phyloP scores from a whole-genome alignment of 2,329 filamentous ascomycete genomes.

The Septoria linicola region DNA sequence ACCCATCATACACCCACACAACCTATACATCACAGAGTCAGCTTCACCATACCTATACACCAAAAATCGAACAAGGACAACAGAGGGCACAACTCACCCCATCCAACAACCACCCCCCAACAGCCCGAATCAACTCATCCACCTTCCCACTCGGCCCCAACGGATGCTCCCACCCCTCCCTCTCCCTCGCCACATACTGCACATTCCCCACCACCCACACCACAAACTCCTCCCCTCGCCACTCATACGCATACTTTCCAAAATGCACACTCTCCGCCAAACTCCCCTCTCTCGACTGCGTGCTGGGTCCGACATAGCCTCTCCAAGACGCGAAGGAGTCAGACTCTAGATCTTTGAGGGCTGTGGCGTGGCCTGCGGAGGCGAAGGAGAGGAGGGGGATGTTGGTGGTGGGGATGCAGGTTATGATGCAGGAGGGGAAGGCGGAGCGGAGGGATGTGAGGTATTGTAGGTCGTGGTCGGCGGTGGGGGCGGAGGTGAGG shows the following conservation, averaged over 20 bases:
- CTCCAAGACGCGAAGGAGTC: constrained; percentile 42
- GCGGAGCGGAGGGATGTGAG: constrained; percentile 38
- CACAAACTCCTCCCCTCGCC: constrained; percentile 42
- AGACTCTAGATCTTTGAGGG: constrained; percentile 40
- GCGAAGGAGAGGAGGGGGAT: constrained; percentile 45
- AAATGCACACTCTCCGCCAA: constrained; percentile 43
- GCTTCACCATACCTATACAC: constrained; percentile 24
- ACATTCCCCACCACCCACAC: constrained; percentile 40
- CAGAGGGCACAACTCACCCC: constrained; percentile 1
- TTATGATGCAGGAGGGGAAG: constrained; percentile 42
- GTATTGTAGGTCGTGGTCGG: constrained; percentile 44
- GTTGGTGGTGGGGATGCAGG: constrained; percentile 40
- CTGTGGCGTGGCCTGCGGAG: constrained; percentile 42
- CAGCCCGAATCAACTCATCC: constrained; percentile 41
- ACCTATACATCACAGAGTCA: constrained; percentile 28
- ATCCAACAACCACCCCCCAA: constrained; percentile 30
- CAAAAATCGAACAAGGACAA: constrained; percentile 30
- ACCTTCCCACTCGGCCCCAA: constrained; percentile 39
- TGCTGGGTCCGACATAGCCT: constrained; percentile 37
- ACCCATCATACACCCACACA: constrained; percentile 47
- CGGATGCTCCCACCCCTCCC: constrained; percentile 35
- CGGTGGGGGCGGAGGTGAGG: constrained; percentile 38
- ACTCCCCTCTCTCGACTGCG: constrained; percentile 34
- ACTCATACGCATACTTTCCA: constrained; percentile 43
- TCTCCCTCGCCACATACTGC: constrained; percentile 46